Conservation (phyloP, 306 rosid species). For the Rubus parviflorus region DNA sequence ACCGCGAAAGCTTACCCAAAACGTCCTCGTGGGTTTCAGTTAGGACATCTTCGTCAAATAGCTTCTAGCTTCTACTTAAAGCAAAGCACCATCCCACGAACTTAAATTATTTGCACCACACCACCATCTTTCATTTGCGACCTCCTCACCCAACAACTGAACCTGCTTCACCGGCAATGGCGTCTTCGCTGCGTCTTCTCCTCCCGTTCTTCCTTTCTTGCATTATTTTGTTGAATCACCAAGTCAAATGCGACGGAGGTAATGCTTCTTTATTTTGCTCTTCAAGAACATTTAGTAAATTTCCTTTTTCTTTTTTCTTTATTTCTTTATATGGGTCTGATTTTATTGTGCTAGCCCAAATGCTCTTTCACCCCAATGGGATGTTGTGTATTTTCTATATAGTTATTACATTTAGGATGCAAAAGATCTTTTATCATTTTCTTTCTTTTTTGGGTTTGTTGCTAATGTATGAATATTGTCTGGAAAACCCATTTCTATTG, state of each 20-base stretch:
- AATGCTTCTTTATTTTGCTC: conserved; percentile 1
- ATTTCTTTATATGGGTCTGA: background rate
- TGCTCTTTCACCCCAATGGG: background rate
- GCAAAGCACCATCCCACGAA: background rate
- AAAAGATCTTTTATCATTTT: background rate
- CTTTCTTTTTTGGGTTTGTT: conserved; percentile 10
- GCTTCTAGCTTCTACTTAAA: background rate
- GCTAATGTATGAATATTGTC: background rate
- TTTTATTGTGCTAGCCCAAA: background rate
- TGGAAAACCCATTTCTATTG: conserved; percentile 5
- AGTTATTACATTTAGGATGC: conserved; percentile 7
- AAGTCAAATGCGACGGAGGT: conserved; percentile 55
- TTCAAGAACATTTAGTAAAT: background rate
- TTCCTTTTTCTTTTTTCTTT: background rate
- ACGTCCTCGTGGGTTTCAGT: conserved; percentile 7
- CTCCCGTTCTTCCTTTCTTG: conserved; percentile 42
- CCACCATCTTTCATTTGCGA: background rate
- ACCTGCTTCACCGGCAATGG: conserved; percentile 34
- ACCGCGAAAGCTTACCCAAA: background rate
- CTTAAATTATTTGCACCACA: background rate
- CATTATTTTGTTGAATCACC: conserved; percentile 42
- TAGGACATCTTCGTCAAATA: background rate
- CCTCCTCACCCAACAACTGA: background rate
- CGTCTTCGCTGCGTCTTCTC: conserved; percentile 31
- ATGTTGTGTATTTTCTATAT: background rate